Evolutionary conservation across 1,284 basidiomycete species (phyloP).

Genomic region (Flammula alnicola): DNA sequence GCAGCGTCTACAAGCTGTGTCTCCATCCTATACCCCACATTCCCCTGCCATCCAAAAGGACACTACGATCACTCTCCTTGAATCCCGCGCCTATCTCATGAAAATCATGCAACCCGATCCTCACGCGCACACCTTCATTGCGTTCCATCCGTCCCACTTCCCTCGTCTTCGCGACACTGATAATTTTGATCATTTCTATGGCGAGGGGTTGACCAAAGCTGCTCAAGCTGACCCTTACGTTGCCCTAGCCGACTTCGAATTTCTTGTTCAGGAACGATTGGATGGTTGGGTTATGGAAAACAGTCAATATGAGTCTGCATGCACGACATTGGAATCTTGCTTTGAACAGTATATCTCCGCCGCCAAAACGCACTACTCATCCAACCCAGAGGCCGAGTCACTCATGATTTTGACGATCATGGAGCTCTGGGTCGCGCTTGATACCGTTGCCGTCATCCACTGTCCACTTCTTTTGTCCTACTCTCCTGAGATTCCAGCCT

Average conservation of each 20-base stretch:
- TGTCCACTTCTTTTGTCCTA: slow-evolving; percentile 44
- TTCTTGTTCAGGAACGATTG: slow-evolving; percentile 30
- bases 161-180: background rate
- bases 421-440: slow-evolving; percentile 50
- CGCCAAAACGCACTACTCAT: slow-evolving; percentile 27
- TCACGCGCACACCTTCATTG: background rate
- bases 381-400: slow-evolving; percentile 47
- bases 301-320: slow-evolving; percentile 12
- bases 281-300: slow-evolving; percentile 34
- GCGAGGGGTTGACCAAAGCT: slow-evolving; percentile 12
- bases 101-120: slow-evolving; percentile 10
- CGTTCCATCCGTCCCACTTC: slow-evolving; percentile 19
- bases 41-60: slow-evolving; percentile 32
- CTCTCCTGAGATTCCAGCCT: slow-evolving; percentile 46
- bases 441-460: slow-evolving; percentile 36
- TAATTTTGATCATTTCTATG: slow-evolving; percentile 9
- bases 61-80: slow-evolving; percentile 32
- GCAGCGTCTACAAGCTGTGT: slow-evolving; percentile 26
- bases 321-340: slow-evolving; percentile 27
- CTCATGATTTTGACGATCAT: slow-evolving; percentile 47
- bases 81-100: slow-evolving; percentile 31
- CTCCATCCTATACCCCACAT: slow-evolving; percentile 32
- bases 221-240: slow-evolving; percentile 21
- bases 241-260: slow-evolving; percentile 42
- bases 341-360: slow-evolving; percentile 12